Conservation (phyloP, 1,139 yeast species). For the Yamadazyma sp. region DNA sequence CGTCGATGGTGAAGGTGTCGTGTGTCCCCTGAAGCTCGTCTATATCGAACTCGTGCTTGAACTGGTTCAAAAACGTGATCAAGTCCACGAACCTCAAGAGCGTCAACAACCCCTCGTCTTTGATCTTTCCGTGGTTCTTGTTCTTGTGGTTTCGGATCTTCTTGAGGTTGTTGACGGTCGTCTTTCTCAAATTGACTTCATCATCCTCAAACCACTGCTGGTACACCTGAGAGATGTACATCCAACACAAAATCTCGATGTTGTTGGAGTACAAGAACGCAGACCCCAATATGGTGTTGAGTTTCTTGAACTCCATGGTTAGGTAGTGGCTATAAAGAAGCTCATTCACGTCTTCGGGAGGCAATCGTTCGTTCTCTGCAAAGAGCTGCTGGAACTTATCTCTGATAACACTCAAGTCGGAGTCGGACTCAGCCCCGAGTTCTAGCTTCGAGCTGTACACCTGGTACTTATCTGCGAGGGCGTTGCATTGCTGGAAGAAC, state of each 20-base stretch:
- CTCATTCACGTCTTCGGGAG: not conserved
- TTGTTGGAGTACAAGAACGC: slow-evolving; percentile 9
- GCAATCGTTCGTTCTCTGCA: slow-evolving; percentile 7
- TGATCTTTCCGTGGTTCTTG: slow-evolving; percentile 4
- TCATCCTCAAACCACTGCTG: slow-evolving; percentile 15
- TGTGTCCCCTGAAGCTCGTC: slow-evolving; percentile 1
- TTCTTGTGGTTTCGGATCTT: slow-evolving; percentile 8
- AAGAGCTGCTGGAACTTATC: slow-evolving; percentile 7
- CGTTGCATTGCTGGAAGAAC: not conserved
- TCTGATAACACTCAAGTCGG: slow-evolving; percentile 3
- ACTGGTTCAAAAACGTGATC: slow-evolving; percentile 9
- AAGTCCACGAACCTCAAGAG: slow-evolving; percentile 1
- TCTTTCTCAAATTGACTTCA: slow-evolving; percentile 6
- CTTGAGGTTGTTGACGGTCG: slow-evolving; percentile 8
- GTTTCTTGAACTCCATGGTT: slow-evolving; percentile 11
- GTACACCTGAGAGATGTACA: slow-evolving; percentile 12
- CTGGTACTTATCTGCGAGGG: slow-evolving; percentile 3
- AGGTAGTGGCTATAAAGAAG: slow-evolving; percentile 13
- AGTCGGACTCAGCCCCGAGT: slow-evolving; percentile 1
- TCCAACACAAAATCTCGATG: slow-evolving; percentile 11
- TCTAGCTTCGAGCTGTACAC: slow-evolving; percentile 1
- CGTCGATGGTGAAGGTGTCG: not conserved
- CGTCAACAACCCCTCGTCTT: slow-evolving; percentile 1
- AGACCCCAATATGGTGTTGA: slow-evolving; percentile 6
- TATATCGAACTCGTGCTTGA: slow-evolving; percentile 4